Conservation (phyloP, 2,329 filamentous ascomycete species). For the Aspergillus fijiensis region DNA sequence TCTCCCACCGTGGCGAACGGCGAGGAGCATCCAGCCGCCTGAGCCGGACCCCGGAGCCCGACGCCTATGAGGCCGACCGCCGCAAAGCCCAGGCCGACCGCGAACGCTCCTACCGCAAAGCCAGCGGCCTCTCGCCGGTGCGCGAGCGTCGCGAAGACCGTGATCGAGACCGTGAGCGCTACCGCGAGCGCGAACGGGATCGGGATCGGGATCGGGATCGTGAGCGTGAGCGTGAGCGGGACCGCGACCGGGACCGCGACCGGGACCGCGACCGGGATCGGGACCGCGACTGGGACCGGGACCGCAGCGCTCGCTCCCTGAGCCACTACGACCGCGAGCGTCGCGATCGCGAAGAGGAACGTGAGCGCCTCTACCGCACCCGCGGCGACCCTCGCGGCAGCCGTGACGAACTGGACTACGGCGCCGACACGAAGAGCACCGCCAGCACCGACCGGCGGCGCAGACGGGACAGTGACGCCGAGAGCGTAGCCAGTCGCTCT, state of each 20-base stretch:
- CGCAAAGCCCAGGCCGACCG: constrained; percentile 91
- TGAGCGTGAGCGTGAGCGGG: constrained; percentile 40
- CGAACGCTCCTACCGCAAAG: constrained; percentile 88
- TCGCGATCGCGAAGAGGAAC: constrained; percentile 82
- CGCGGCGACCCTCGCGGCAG: constrained; percentile 78
- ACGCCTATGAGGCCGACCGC: constrained; percentile 93
- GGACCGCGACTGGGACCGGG: constrained; percentile 39
- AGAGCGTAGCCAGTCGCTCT: constrained; percentile 57
- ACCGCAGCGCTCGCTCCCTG: constrained; percentile 32
- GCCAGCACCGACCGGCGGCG: constrained; percentile 69
- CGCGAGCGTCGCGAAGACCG: constrained; percentile 41
- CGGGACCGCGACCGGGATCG: constrained; percentile 41
- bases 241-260: constrained; percentile 43
- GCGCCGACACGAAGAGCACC: constrained; percentile 63
- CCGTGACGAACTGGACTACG: constrained; percentile 88
- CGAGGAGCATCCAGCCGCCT: constrained; percentile 53
- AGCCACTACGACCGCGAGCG: constrained; percentile 75
- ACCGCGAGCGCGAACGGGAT: constrained; percentile 42
- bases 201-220: constrained; percentile 40
- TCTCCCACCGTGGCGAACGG: constrained; percentile 37
- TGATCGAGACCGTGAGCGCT: constrained; percentile 36
- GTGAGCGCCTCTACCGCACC: constrained; percentile 78
- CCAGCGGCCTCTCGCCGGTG: constrained; percentile 60
- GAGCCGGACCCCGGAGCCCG: constrained; percentile 85
- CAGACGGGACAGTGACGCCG: constrained; percentile 74